Base-by-base conservation (phyloP, 2,329 filamentous ascomycete species). In the Pestalotiopsis sp. region DNA sequence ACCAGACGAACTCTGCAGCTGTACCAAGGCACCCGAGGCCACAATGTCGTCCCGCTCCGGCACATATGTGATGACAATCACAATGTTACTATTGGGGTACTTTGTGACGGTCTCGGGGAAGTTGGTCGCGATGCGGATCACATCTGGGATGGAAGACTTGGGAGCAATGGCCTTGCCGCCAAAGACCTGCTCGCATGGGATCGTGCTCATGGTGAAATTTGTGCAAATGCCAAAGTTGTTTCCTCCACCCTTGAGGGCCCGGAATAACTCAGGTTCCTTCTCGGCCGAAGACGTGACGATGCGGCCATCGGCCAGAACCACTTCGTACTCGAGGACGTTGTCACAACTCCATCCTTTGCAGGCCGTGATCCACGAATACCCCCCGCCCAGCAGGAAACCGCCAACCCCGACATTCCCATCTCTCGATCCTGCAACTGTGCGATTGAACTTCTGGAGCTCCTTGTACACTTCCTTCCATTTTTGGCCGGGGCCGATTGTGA, bases 161-260 rank as follows among this genome's bases (percentile, higher is more conserved):
- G 67, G 64, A 13, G 65, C 67, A 4, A 73, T 39, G 3, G 71
- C 67, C 70, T 70, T 69, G 22, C 72, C 72, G n/a, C 71, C 75
- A 73, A 74, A 75, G 5, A 75, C 64, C 1, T 30, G 39, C 17
- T 62, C 56, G 57, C 58, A 69, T 4, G 17, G 14, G 4, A 67
- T 74, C 0, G 78, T 75, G 39, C 72, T 64, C 30, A 80, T 66
- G 11, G 74, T 72, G 60, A 80, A 75, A 3, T 66, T 67, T 0
- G 66, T 66, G 38, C 64, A 39, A 38, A 68, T 38, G 20, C 66
- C 68, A 22, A 69, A 66, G 38, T 84, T 85, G 70, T 76, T 80
- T n/a, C 76, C 76, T 11, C 83, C 83, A 14, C 83, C 83, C 61
- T 81, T 80, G 2, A 84, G 74, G 2, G 82, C 82, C 65, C 75